These are phyloP conservation scores for Zygotorulaspora sp. DNA, from an alignment of 805 yeast genomes.

Conservation along the genomic window DNA sequence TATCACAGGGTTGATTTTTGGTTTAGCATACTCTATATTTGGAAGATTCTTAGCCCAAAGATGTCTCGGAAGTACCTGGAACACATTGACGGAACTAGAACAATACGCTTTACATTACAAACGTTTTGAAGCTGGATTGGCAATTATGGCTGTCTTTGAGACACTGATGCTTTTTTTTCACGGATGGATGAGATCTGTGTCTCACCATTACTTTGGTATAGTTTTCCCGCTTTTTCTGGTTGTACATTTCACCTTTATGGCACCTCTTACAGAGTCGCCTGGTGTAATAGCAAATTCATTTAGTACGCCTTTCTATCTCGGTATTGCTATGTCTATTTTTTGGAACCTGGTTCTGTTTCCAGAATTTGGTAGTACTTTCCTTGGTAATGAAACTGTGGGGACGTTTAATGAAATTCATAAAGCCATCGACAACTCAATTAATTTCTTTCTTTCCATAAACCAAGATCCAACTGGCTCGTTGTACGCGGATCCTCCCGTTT, in stretches of 20 bases:
- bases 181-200: slow-evolving; percentile 47
- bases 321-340: slow-evolving; percentile 42
- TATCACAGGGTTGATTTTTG: slow-evolving; percentile 40
- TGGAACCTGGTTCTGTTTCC: slow-evolving; percentile 45
- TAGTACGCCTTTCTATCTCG: slow-evolving; percentile 43
- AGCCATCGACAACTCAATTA: slow-evolving; percentile 38
- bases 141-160: slow-evolving; percentile 43
- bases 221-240: slow-evolving; percentile 47
- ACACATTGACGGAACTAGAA: slow-evolving; percentile 28
- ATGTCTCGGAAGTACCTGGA: slow-evolving; percentile 34
- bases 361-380: slow-evolving; percentile 47
- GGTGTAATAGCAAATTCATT: slow-evolving; percentile 36
- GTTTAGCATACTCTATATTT: slow-evolving; percentile 40
- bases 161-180: slow-evolving; percentile 44
- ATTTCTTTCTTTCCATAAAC: slow-evolving; percentile 37
- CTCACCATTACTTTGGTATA: slow-evolving; percentile 44
- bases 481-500: slow-evolving; percentile 23
- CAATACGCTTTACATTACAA: slow-evolving; percentile 31
- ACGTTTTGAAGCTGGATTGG: slow-evolving; percentile 40
- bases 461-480: slow-evolving; percentile 9
- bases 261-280: slow-evolving; percentile 33
- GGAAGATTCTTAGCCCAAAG: slow-evolving; percentile 41
- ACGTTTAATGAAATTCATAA: slow-evolving; percentile 39
- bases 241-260: slow-evolving; percentile 46
- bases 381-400: slow-evolving; percentile 42